phyloP scores from a whole-genome alignment of 1,139 yeast genomes.

The Pichia sp. region DNA sequence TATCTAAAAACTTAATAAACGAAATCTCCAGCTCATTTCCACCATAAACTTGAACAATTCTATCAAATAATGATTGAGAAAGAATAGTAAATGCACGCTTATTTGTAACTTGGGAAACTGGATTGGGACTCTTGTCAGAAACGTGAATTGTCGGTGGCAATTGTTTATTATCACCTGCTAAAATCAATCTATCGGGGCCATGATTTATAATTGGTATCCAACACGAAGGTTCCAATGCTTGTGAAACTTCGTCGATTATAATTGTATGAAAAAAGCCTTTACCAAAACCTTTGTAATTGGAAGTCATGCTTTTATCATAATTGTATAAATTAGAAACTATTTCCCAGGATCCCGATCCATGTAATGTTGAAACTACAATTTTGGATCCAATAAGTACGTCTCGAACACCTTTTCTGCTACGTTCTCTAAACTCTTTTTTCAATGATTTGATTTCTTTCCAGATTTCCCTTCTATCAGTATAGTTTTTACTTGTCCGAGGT shows the following conservation, averaged over 20 bases:
- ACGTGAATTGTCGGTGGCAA: conserved; percentile 72
- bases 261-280: conserved; percentile 58
- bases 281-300: conserved; percentile 10
- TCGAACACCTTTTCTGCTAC: conserved; percentile 60
- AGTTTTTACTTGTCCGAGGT: conserved; percentile 40
- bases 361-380: conserved; percentile 77
- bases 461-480: conserved; percentile 56
- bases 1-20: conserved; percentile 46
- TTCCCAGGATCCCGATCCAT: conserved; percentile 78
- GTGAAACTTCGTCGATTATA: conserved; percentile 93
- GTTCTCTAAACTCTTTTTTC: conserved; percentile 56
- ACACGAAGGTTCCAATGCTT: conserved; percentile 89
- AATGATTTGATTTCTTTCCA: conserved; percentile 66
- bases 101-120: neutral
- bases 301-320: neutral
- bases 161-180: conserved; percentile 86
- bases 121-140: conserved; percentile 29
- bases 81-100: conserved; percentile 30
- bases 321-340: conserved; percentile 37
- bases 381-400: conserved; percentile 55
- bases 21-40: conserved; percentile 40
- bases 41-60: conserved; percentile 46
- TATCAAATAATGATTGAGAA: conserved; percentile 70
- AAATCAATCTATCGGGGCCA: conserved; percentile 50
- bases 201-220: conserved; percentile 86